phyloP scores from a whole-genome alignment of 1,284 basidiomycete species.

The Apiotrichum porosum region DNA sequence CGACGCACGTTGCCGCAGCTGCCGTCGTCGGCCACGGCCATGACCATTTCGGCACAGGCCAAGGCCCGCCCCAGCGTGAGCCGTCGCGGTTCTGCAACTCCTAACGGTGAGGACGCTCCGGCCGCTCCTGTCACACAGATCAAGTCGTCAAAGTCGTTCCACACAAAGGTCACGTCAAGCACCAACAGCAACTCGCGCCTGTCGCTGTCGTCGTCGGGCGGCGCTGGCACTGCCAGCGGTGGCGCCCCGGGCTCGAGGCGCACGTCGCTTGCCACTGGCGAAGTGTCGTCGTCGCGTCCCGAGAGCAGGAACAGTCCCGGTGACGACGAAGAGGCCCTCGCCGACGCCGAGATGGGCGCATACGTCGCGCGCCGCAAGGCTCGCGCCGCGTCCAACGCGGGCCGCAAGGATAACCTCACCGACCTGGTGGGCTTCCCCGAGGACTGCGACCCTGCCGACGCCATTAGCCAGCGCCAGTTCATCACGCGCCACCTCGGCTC shows the following conservation, averaged over 20 bases:
- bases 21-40: slow-evolving; percentile 37
- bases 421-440: slow-evolving; percentile 90
- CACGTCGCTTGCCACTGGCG: slow-evolving; percentile 30
- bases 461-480: slow-evolving; percentile 59
- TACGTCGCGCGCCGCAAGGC: slow-evolving; percentile 87
- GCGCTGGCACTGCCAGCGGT: slow-evolving; percentile 23
- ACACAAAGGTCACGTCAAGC: slow-evolving; percentile 30
- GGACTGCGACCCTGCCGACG: slow-evolving; percentile 65
- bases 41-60: slow-evolving; percentile 39
- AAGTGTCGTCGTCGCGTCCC: slow-evolving; percentile 45
- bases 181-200: slow-evolving; percentile 19
- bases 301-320: slow-evolving; percentile 50
- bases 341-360: slow-evolving; percentile 94
- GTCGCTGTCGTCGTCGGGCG: slow-evolving; percentile 39
- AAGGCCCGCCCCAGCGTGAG: slow-evolving; percentile 27
- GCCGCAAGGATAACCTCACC: slow-evolving; percentile 76
- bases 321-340: slow-evolving; percentile 85
- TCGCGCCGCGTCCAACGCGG: slow-evolving; percentile 65
- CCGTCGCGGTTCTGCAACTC: slow-evolving; percentile 6
- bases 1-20: slow-evolving; percentile 60
- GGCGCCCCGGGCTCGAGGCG: too few species aligned
- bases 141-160: slow-evolving; percentile 36
- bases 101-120: too few species aligned
- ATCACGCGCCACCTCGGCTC: slow-evolving; percentile 51
- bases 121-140: slow-evolving; percentile 17